Conservation (phyloP, 2,329 filamentous ascomycete species). For the Neopestalotiopsis rosae region DNA sequence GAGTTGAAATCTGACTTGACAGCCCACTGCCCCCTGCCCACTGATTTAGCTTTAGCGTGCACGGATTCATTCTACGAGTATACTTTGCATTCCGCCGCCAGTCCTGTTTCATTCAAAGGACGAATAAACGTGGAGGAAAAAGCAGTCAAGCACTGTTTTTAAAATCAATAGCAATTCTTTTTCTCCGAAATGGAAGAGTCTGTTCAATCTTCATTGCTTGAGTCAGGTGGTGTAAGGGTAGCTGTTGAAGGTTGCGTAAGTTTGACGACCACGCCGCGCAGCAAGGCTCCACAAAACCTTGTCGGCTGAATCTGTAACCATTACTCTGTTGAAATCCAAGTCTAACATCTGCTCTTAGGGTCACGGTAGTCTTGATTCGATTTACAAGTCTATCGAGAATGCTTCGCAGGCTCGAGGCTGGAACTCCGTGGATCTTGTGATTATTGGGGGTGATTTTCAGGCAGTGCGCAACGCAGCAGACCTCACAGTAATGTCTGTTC, state of each 20-base stretch:
- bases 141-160: not conserved
- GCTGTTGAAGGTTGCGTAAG: constrained; percentile 86
- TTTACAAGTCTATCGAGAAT: constrained; percentile 79
- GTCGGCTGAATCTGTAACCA: too few species aligned
- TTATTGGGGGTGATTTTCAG: constrained; percentile 97
- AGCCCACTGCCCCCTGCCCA: not conserved
- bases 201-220: not conserved
- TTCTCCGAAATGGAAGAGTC: not conserved
- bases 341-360: constrained; percentile 60
- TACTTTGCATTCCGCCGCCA: not conserved
- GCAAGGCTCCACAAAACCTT: not conserved
- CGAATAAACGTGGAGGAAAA: not conserved
- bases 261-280: constrained; percentile 25
- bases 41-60: not conserved
- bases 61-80: not conserved
- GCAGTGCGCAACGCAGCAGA: constrained; percentile 88
- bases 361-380: constrained; percentile 89
- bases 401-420: constrained; percentile 75
- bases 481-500: constrained; percentile 87
- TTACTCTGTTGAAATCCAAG: not conserved
- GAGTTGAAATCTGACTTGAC: not conserved
- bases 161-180: not conserved
- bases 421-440: constrained; percentile 84
- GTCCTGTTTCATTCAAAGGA: not conserved
- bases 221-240: too few species aligned